These are phyloP conservation scores for Calcarisporium arbuscula DNA, from an alignment of 2,329 filamentous ascomycete genomes.

Conservation along the genomic window DNA sequence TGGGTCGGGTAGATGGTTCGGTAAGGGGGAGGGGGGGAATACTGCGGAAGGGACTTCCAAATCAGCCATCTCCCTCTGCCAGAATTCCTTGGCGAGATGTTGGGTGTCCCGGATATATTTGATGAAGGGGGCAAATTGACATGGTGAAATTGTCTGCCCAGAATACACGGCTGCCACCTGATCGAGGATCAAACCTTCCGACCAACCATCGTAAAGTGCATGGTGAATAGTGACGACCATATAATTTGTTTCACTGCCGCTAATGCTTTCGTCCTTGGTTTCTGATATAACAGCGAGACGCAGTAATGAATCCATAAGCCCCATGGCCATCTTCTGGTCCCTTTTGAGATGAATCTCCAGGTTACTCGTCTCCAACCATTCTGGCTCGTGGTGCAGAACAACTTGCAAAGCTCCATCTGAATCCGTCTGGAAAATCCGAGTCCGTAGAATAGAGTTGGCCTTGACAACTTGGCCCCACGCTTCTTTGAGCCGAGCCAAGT, in stretches of 20 bases:
- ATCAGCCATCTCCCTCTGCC: background rate
- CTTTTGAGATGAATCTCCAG: slow-evolving; percentile 26
- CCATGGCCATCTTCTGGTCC: slow-evolving; percentile 23
- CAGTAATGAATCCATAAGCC: slow-evolving; percentile 8
- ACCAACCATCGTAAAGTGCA: slow-evolving; percentile 48
- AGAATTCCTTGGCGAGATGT: background rate
- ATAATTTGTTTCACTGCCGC: background rate
- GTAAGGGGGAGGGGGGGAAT: background rate
- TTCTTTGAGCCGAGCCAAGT: slow-evolving; percentile 25
- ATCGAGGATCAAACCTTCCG: slow-evolving; percentile 37
- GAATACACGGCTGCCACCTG: slow-evolving; percentile 34
- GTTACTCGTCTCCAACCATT: slow-evolving; percentile 1
- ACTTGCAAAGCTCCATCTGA: slow-evolving; percentile 31
- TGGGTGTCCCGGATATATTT: background rate
- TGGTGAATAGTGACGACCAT: slow-evolving; percentile 43
- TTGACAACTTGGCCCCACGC: slow-evolving; percentile 29
- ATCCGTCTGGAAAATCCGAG: slow-evolving; percentile 31
- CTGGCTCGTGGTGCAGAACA: slow-evolving; percentile 14
- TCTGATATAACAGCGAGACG: slow-evolving; percentile 30
- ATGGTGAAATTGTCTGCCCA: slow-evolving; percentile 14
- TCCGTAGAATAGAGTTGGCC: slow-evolving; percentile 32
- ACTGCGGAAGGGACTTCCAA: background rate
- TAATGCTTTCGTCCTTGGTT: background rate
- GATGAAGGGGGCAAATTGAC: background rate
- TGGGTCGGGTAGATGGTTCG: background rate